Evolutionary conservation across 73 alveolate species (phyloP), one percentile per base, ranked within the genome.

Genomic region (Tetrahymena malaccensis): DNA sequence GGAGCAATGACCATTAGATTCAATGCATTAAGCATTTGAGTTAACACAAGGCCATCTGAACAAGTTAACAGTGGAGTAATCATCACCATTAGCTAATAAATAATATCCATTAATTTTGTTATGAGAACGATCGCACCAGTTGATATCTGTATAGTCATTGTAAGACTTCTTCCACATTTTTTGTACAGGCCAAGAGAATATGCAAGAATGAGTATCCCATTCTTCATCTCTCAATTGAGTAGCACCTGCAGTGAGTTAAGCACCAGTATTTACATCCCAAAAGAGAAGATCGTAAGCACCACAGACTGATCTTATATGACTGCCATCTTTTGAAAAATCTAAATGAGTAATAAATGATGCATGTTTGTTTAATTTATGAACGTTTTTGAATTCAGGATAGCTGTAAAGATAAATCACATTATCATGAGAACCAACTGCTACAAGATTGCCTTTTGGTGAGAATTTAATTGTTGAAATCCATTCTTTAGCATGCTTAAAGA

Each of bases 141-240:
- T 98, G 35, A 98, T 97, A 96, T 98, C 99, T 94, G 98, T 98
- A 17, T 99, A 99, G 57, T 98, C 99, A 94, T 98, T 97, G 85
- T 97, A 95, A 40, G 98, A 97, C 25, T 99, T 98, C 37, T 85
- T 70, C 99, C 99, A 98, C 70, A 98, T 97, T 31, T 99, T 99
- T 96, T 97, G 97, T 37, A 98, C 99, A 4, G 99, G 99, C 99
- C 99, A 98, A 27, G 99, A 99, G 55, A 98, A 93, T 43, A 98
- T 98, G 56, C 98, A 97, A 55, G 98, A 97, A 99, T 99, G 98
- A 43, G 99, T 97, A 94, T 96, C 94, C 99, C 99, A 98, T 35
- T 96, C 96, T 93, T 98, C 99, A 97, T 98, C 99, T 96, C 98
- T 98, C 44, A 96, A 95, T 70, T 83, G 55, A 37, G 99, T 96